Percentiles rank a stretch among this genome's conserved stretches.
Evolutionary conservation across 2,329 filamentous ascomycete genomes (phyloP).

Genomic region (Xylariomycetidae sp.): DNA sequence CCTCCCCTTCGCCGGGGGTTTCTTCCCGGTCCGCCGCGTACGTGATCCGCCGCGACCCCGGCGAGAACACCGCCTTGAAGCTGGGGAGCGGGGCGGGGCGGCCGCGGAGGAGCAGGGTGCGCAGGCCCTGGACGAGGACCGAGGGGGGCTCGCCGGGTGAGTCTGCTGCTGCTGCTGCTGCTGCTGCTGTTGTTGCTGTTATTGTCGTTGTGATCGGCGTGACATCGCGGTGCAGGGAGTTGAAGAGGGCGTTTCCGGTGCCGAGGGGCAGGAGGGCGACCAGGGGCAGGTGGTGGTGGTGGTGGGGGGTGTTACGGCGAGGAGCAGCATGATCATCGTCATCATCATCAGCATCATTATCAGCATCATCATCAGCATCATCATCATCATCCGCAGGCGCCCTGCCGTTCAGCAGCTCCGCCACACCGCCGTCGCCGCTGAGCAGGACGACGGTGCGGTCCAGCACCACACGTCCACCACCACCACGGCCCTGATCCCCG

Average conservation of each 20-base stretch:
- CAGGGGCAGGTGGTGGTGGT: constrained; percentile 28
- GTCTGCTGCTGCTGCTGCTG: constrained; percentile 16
- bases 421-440: constrained; percentile 80
- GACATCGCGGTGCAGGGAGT: constrained; percentile 54
- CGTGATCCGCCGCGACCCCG: constrained; percentile 45
- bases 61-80: constrained; percentile 57
- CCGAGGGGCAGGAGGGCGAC: constrained; percentile 55
- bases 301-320: not conserved
- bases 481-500: constrained; percentile 21
- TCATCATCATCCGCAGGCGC: constrained; percentile 6
- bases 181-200: constrained; percentile 2
- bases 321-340: not conserved
- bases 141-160: too few relatives aligned
- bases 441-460: constrained; percentile 66
- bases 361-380: too few relatives aligned
- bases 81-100: constrained; percentile 48
- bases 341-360: too few relatives aligned
- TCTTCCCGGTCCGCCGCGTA: constrained; percentile 16
- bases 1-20: not conserved
- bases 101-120: constrained; percentile 58
- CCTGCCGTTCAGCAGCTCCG: constrained; percentile 71
- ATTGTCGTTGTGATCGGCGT: constrained; percentile 26
- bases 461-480: not conserved
- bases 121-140: constrained; percentile 43
- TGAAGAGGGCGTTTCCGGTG: constrained; percentile 60